Conservation (phyloP, 306 rosid species). For the Cotoneaster glaucophyllus region DNA sequence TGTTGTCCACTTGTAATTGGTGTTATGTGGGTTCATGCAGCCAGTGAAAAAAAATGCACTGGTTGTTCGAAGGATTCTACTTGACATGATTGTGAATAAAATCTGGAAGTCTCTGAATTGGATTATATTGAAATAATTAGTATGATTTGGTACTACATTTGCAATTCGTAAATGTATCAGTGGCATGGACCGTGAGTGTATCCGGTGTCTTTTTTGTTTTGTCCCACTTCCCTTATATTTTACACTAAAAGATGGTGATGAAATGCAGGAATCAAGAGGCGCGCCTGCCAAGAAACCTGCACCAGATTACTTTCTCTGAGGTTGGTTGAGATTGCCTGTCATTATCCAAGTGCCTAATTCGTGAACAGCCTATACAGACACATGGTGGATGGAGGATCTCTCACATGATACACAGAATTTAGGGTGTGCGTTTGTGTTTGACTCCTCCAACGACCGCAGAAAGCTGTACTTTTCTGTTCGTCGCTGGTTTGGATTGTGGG, state of each 20-base stretch:
- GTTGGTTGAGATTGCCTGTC: conserved; percentile 2
- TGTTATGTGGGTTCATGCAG: not conserved
- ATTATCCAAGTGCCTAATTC: conserved; percentile 29
- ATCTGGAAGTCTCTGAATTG: not conserved
- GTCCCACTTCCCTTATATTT: not conserved
- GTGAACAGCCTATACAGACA: conserved; percentile 22
- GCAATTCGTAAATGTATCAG: not conserved
- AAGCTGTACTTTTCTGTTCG: conserved; percentile 22
- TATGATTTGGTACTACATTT: not conserved
- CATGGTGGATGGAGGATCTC: conserved; percentile 24
- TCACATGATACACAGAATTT: conserved; percentile 4
- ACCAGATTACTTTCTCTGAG: conserved; percentile 89
- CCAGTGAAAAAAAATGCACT: not conserved
- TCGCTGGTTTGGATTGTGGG: conserved; percentile 23
- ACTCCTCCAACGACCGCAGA: conserved; percentile 22
- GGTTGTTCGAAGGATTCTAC: not conserved
- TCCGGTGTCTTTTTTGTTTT: not conserved
- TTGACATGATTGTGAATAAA: not conserved
- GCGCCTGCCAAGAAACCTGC: conserved; percentile 87
- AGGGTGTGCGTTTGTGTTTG: conserved; percentile 14
- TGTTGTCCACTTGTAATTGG: not conserved
- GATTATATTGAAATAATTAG: not conserved
- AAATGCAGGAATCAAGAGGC: conserved; percentile 85
- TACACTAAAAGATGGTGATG: conserved; percentile 4
- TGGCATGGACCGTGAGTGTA: not conserved